A percentile compares a stretch with the other conserved stretches of the same genome.
Conservation (phyloP, 176 grass and related monocot genomes). For the Panicum miliaceum region DNA sequence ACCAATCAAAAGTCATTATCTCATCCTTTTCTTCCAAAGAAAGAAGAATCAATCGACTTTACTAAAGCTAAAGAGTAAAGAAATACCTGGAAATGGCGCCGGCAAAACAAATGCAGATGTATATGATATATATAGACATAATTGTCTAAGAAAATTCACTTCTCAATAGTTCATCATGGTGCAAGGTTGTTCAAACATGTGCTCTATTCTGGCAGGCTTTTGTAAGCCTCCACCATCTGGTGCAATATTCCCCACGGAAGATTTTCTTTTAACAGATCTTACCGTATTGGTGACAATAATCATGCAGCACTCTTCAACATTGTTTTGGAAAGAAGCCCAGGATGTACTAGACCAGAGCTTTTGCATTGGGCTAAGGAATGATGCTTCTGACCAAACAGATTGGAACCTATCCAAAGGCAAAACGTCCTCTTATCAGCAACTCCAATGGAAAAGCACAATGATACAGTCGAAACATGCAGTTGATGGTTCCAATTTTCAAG, state of each 20-base stretch:
- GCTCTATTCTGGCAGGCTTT: not conserved
- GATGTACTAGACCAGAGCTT: not conserved
- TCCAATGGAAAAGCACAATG: not conserved
- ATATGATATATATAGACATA: not conserved
- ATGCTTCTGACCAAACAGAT: constrained; percentile 11
- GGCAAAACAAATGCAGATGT: not conserved
- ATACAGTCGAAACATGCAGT: not conserved
- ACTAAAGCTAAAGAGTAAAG: not conserved
- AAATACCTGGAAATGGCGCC: not conserved
- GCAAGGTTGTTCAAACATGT: constrained; percentile 1
- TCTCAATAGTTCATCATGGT: not conserved
- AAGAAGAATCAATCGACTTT: not conserved
- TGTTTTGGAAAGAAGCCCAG: not conserved
- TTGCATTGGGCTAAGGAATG: not conserved
- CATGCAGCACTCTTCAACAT: not conserved
- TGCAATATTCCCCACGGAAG: not conserved
- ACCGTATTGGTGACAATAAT: not conserved
- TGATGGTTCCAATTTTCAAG: not conserved
- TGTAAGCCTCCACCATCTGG: not conserved
- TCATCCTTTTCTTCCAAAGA: not conserved
- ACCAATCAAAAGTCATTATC: not conserved
- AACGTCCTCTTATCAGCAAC: not conserved
- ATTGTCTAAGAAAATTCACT: not conserved
- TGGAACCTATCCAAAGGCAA: not conserved
- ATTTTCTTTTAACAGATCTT: not conserved